A percentile compares a stretch with the other conserved stretches of the same genome.
These are phyloP conservation scores for Cercospora zeae-maydis DNA, from an alignment of 2,329 filamentous ascomycete species.

Conservation along the genomic window DNA sequence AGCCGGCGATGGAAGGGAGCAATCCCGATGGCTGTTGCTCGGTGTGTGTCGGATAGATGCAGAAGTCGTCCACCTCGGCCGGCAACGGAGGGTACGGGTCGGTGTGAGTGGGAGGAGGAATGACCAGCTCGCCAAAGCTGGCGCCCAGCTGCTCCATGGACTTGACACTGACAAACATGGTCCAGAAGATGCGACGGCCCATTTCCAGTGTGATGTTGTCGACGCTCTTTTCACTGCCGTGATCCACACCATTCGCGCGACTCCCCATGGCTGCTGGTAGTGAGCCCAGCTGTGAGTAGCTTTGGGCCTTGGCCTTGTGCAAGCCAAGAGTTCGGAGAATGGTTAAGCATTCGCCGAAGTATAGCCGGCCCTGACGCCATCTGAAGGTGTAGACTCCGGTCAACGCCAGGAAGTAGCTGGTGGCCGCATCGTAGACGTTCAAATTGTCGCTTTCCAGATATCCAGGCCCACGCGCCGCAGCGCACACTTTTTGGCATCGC, in stretches of 20 bases:
- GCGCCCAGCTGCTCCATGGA: conserved; percentile 73
- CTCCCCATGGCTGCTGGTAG: conserved; percentile 37
- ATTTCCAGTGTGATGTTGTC: conserved; percentile 53
- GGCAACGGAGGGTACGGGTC: conserved; percentile 77
- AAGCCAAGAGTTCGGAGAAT: conserved; percentile 66
- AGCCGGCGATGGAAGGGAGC: conserved; percentile 71
- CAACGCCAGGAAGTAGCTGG: conserved; percentile 71
- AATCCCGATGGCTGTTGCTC: conserved; percentile 64
- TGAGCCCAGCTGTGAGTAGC: conserved; percentile 39
- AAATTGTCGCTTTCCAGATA: conserved; percentile 54
- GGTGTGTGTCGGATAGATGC: conserved; percentile 68
- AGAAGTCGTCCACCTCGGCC: conserved; percentile 78
- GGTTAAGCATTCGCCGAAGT: conserved; percentile 68
- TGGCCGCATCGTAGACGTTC: conserved; percentile 62
- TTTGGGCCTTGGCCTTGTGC: conserved; percentile 52
- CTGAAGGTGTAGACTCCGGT: conserved; percentile 65
- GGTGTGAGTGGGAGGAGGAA: conserved; percentile 71
- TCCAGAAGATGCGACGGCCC: conserved; percentile 70
- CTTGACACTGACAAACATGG: conserved; percentile 69
- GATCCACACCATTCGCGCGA: conserved; percentile 38
- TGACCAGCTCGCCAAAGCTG: conserved; percentile 66
- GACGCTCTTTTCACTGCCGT: conserved; percentile 37
- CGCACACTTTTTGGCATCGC: conserved; percentile 66
- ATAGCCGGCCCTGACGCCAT: conserved; percentile 64
- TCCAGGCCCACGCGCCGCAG: conserved; percentile 61